A percentile compares a stretch with the other conserved stretches of the same genome.
Conservation (phyloP, 1,284 basidiomycete genomes). For the Leccinum variabile region DNA sequence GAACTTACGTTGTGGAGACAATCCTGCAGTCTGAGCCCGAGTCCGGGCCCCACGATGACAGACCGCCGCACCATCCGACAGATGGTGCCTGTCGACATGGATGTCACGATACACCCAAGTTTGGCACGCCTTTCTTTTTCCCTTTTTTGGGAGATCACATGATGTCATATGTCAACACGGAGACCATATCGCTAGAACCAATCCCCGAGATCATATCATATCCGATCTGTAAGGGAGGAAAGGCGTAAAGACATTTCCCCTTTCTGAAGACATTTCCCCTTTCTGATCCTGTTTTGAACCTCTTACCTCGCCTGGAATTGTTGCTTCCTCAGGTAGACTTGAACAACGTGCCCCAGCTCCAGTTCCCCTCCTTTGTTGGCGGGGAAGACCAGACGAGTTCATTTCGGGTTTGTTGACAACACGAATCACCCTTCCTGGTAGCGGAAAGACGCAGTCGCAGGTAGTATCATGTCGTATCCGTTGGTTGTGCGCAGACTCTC, state of each 20-base stretch:
- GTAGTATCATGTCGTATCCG: not conserved
- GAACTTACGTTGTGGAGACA: not conserved
- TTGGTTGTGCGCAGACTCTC: conserved; percentile 3
- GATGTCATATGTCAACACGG: not conserved
- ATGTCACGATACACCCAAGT: conserved; percentile 2
- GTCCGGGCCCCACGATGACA: not conserved
- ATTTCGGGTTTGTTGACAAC: not conserved
- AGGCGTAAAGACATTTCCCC: not conserved
- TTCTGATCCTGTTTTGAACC: not conserved
- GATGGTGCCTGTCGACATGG: conserved; percentile 9
- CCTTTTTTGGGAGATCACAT: not conserved
- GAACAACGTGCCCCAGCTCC: not conserved
- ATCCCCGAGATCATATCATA: not conserved
- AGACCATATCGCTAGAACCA: not conserved
- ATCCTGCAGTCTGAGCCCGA: not conserved
- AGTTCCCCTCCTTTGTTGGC: not conserved
- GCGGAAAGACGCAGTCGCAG: not conserved
- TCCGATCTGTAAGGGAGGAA: conserved; percentile 1
- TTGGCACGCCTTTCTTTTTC: not conserved
- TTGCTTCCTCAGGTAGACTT: not conserved
- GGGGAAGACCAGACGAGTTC: not conserved
- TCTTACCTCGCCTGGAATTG: not conserved
- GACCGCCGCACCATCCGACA: not conserved
- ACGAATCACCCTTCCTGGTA: not conserved
- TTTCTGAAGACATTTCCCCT: no score